These are phyloP conservation scores for Scedosporium aurantiacum DNA, from an alignment of 2,329 filamentous ascomycete genomes.

Conservation along the genomic window DNA sequence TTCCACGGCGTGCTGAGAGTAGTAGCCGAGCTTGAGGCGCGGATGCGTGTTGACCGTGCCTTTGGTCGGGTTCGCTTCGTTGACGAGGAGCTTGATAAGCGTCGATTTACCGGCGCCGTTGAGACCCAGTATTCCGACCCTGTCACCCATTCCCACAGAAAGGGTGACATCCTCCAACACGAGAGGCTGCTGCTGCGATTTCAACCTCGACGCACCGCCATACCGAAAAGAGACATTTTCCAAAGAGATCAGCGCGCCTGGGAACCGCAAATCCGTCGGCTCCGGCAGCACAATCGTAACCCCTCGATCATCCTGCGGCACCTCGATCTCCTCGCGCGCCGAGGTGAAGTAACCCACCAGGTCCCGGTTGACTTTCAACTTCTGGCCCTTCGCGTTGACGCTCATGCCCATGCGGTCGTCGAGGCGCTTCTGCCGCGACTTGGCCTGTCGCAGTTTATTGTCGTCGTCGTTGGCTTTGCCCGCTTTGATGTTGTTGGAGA, in stretches of 20 bases:
- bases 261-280: slow-evolving; percentile 61
- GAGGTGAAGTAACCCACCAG: slow-evolving; percentile 49
- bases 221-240: slow-evolving; percentile 62
- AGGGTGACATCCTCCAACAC: slow-evolving; percentile 55
- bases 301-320: slow-evolving; percentile 51
- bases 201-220: slow-evolving; percentile 9
- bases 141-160: slow-evolving; percentile 60
- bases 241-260: slow-evolving; percentile 60
- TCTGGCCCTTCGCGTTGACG: slow-evolving; percentile 56
- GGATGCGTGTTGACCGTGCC: slow-evolving; percentile 58
- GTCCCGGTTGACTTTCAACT: slow-evolving; percentile 76
- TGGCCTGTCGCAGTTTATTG: slow-evolving; percentile 77
- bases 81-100: slow-evolving; percentile 59
- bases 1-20: slow-evolving; percentile 71
- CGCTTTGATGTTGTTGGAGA: slow-evolving; percentile 61
- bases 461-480: slow-evolving; percentile 71
- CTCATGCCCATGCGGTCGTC: slow-evolving; percentile 72
- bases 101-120: slow-evolving; percentile 80
- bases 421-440: slow-evolving; percentile 72
- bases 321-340: slow-evolving; percentile 56
- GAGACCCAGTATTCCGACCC: slow-evolving; percentile 64
- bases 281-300: slow-evolving; percentile 49
- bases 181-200: background rate
- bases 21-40: slow-evolving; percentile 60
- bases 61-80: slow-evolving; percentile 42